phyloP scores from a whole-genome alignment of 2,329 filamentous ascomycete genomes.

The Aspergillus alliaceus region DNA sequence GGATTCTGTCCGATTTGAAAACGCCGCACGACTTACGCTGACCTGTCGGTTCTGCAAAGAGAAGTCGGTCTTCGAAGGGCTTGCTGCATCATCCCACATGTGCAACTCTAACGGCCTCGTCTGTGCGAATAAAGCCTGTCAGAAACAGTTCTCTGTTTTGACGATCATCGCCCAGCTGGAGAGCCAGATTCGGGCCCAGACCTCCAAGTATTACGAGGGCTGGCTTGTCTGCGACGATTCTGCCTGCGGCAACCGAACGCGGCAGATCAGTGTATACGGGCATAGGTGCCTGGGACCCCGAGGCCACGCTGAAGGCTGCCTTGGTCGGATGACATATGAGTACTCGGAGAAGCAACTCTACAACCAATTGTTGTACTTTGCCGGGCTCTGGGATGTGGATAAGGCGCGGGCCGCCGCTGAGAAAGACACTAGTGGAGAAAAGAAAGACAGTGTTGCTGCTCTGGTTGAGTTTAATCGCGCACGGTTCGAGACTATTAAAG shows the following conservation, averaged over 20 bases:
- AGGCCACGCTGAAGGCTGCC: constrained; percentile 79
- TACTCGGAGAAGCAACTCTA: constrained; percentile 86
- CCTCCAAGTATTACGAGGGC: constrained; percentile 84
- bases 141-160: constrained; percentile 64
- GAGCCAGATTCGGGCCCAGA: constrained; percentile 73
- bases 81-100: constrained; percentile 58
- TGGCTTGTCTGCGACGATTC: constrained; percentile 90
- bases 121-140: constrained; percentile 67
- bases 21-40: constrained; percentile 73
- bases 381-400: constrained; percentile 84
- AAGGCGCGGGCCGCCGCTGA: constrained; percentile 63
- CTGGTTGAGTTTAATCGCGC: constrained; percentile 80
- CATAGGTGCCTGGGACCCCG: constrained; percentile 84
- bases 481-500: constrained; percentile 73
- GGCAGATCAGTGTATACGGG: constrained; percentile 92
- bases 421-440: constrained; percentile 52
- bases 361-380: constrained; percentile 90
- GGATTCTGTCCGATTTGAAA: constrained; percentile 83
- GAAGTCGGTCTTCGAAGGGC: constrained; percentile 72
- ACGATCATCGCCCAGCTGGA: constrained; percentile 86
- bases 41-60: constrained; percentile 80
- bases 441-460: constrained; percentile 65
- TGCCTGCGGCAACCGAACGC: constrained; percentile 80
- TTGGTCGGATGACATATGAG: constrained; percentile 85
- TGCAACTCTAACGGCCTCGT: constrained; percentile 73